Evolutionary conservation across 2,329 filamentous ascomycete genomes (phyloP), one percentile per base, ranked within the genome.

Genomic region (Xylariales sp.): DNA sequence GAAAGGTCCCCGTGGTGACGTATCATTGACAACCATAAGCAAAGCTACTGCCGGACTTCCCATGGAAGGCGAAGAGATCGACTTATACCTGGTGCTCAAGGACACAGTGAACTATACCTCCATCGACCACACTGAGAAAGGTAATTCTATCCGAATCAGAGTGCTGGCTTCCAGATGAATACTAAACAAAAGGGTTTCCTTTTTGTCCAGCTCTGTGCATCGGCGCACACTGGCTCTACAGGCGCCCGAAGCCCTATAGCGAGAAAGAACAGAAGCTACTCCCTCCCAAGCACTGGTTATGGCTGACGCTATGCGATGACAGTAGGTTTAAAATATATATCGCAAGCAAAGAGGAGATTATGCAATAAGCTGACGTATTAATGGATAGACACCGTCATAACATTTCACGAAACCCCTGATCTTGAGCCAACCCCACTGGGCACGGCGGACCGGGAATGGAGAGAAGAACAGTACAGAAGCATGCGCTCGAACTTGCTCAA

Each of bases 31-130:
- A 19, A n/a, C 34, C 11, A 29, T 12, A 29, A 18, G 14, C 7
- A 29, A 24, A 24, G 18, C 7, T 5, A 17, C 11, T 14, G 6
- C 24, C 5, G 11, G 13, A 15, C 34, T 15, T 29, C 48, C 17
- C 39, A 33, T 27, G 11, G 36, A 25, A 13, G 40, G 37, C 8
- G 24, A 23, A 17, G 38, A 46, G 13, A 39, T 65, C 41, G 48
- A 62, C 44, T 49, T 71, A 43, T 63, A 63, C 43, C 34, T 76
- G 20, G 69, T 88, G 29, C 75, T 83, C 5, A 72, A 85, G 44
- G 74, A 82, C 38, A 81, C 86, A n/a, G 83, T 83, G 68, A 84
- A 88, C 55, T 89, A 85, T 57, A 82, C 80, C 12, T 83, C 83
- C 1, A 74, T 86, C 12, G 85, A 89, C 50, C 76, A 82, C 56